Evolutionary conservation across 164 flowering plant species (phyloP), one percentile per base, ranked within the genome.

Genomic region (Brasenia schreberi): DNA sequence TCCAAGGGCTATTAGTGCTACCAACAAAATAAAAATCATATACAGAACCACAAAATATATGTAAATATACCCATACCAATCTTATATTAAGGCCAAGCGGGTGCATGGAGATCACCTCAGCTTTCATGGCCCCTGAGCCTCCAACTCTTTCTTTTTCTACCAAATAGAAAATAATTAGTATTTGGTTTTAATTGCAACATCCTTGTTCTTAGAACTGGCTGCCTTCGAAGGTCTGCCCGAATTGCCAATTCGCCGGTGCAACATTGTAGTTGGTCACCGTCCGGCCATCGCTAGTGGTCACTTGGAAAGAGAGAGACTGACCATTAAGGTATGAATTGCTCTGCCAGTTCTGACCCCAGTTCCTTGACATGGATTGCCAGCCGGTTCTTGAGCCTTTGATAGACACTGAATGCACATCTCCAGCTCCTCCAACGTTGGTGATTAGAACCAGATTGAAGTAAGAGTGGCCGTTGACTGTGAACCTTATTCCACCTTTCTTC

Each of bases 321-420:
- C 83, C 83, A 44, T 80, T 68, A 14, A 80, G 73, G 71, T 70
- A 64, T 3, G 80, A 69, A 66, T 75, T 76, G 69, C 78, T 74
- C 73, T 80, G 80, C 82, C 82, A 80, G 59, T 83, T 83, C 42
- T 79, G 83, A 16, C 87, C 85, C 85, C 87, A 83, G 64, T 83
- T 83, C 63, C 87, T 69, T 10, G 81, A 72, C 87, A 83, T 81
- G 5, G 76, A 43, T 56, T 73, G 75, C 82, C 84, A 83, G 0
- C 82, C 77, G 1, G 77, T 75, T 19, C 59, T 66, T 0, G 83
- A 80, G 10, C 81, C 78, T 71, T 78, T 80, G 59, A 82, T 78
- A 11, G 79, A 73, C 39, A 80, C 78, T 0, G 77, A 44, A 4
- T 77, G 83, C 19, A 80, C 72, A 43, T 80, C 86, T 4, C 84